Conservation (phyloP, 1,139 yeast genomes). For the Yamadazyma aaseri region DNA sequence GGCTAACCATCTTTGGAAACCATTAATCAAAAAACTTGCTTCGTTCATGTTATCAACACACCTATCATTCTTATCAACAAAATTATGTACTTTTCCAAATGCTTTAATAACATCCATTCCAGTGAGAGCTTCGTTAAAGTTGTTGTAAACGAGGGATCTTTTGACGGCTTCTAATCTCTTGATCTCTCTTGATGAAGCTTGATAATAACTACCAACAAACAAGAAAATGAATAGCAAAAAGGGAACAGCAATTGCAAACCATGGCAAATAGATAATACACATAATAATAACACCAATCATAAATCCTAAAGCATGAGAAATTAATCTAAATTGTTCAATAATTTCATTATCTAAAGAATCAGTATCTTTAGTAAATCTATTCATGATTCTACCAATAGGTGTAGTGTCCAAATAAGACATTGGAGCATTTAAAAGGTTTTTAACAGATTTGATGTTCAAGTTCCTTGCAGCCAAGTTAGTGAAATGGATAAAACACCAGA, state of each 20-base stretch:
- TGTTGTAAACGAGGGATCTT: constrained; percentile 47
- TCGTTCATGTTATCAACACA: constrained; percentile 66
- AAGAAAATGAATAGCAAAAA: constrained; percentile 47
- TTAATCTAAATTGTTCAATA: constrained; percentile 56
- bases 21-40: constrained; percentile 65
- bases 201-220: constrained; percentile 56
- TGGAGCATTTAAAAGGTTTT: constrained; percentile 36
- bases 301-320: constrained; percentile 49
- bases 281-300: constrained; percentile 64
- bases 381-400: constrained; percentile 59
- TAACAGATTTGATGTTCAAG: constrained; percentile 27
- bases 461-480: constrained; percentile 48
- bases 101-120: constrained; percentile 75
- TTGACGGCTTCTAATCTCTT: constrained; percentile 44
- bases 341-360: constrained; percentile 78
- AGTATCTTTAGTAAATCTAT: constrained; percentile 75
- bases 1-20: constrained; percentile 82
- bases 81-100: constrained; percentile 49
- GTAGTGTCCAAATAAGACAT: constrained; percentile 60
- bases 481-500: constrained; percentile 47
- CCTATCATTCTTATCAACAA: constrained; percentile 47
- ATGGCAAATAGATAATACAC: constrained; percentile 70
- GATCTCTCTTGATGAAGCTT: constrained; percentile 38
- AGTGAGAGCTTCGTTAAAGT: constrained; percentile 70
- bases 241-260: constrained; percentile 38